phyloP scores from a whole-genome alignment of 2,329 filamentous ascomycete species.

The Tolypocladium nubicola region DNA sequence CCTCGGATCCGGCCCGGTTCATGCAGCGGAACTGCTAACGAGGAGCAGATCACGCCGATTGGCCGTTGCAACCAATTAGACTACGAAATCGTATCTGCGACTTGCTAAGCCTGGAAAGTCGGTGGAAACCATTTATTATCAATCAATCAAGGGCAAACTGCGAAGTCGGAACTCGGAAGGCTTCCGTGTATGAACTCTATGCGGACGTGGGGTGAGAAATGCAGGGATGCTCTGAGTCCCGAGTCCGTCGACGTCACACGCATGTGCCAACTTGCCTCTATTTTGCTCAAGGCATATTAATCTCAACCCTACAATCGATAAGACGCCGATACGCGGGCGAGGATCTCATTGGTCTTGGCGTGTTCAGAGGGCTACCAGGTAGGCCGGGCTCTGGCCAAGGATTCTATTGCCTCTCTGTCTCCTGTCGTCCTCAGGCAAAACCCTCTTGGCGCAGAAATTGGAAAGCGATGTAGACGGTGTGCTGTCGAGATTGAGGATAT shows the following conservation, averaged over 20 bases:
- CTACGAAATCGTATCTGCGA: neutral
- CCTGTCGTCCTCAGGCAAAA: too few species aligned
- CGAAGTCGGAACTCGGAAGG: neutral
- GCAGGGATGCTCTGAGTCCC: neutral
- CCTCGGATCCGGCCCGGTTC: neutral
- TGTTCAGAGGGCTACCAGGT: conserved; percentile 11
- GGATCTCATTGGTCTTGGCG: conserved; percentile 18
- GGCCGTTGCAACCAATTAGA: neutral
- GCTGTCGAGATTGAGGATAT: too few species aligned
- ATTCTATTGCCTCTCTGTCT: too few species aligned
- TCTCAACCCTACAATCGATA: too few species aligned
- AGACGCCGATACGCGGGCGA: conserved; percentile 14
- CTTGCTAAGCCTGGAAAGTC: neutral
- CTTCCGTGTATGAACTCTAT: neutral
- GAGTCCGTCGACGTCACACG: too few species aligned
- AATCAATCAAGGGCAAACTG: neutral
- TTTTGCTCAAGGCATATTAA: too few species aligned
- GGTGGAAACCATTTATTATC: neutral
- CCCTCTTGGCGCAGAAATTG: too few species aligned
- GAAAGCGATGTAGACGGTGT: too few species aligned
- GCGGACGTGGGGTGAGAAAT: neutral
- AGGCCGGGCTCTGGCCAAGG: too few species aligned
- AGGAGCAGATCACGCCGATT: neutral
- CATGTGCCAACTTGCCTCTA: too few species aligned
- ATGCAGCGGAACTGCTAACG: neutral